These are phyloP conservation scores for Suillus clintonianus DNA, from an alignment of 768 basidiomycete species.

Conservation along the genomic window DNA sequence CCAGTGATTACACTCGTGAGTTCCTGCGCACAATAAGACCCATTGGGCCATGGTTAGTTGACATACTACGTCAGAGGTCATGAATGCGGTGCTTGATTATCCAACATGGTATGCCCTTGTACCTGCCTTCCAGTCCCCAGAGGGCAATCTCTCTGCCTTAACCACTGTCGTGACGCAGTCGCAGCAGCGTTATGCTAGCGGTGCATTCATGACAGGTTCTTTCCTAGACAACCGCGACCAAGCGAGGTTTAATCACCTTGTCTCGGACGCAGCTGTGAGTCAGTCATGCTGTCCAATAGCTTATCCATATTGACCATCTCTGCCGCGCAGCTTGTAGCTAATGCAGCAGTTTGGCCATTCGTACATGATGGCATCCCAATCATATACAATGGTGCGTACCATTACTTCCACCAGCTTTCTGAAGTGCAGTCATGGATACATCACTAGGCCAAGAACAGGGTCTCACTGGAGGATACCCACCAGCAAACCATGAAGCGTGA, in stretches of 20 bases:
- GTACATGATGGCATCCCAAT: conserved; percentile 53
- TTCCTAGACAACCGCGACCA: conserved; percentile 61
- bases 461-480: conserved; percentile 44
- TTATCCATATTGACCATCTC: background rate
- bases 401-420: background rate
- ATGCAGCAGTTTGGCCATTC: conserved; percentile 53
- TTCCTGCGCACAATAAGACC: background rate
- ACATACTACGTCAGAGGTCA: conserved; percentile 31
- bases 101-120: conserved; percentile 48
- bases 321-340: conserved; percentile 38
- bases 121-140: conserved; percentile 38
- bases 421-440: background rate
- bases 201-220: conserved; percentile 42
- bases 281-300: no score
- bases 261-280: conserved; percentile 43
- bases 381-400: conserved; percentile 45
- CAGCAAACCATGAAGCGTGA: conserved; percentile 54
- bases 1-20: conserved; percentile 43
- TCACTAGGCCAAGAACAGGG: conserved; percentile 50
- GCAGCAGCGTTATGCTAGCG: conserved; percentile 41
- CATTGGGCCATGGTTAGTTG: background rate
- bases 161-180: conserved; percentile 26
- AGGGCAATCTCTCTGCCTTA: conserved; percentile 35
- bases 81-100: conserved; percentile 51
- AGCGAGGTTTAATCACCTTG: conserved; percentile 46